Conservation (phyloP, 2,329 filamentous ascomycete genomes). For the Colletotrichum tamarilloi region DNA sequence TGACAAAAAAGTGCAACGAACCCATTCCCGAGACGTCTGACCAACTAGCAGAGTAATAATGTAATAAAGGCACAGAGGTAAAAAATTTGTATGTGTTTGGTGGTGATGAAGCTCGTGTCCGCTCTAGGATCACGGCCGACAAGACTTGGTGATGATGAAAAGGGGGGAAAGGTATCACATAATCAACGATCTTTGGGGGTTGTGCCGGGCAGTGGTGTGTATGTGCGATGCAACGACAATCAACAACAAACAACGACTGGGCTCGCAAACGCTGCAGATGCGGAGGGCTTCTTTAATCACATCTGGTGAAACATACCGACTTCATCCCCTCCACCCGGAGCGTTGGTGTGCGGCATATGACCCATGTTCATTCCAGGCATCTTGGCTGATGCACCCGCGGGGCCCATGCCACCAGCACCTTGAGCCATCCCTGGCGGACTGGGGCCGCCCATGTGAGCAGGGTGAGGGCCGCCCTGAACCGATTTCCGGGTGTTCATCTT, state of each 20-base stretch:
- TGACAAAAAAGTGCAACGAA: slow-evolving; percentile 43
- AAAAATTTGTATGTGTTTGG: slow-evolving; percentile 31
- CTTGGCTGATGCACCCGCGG: slow-evolving; percentile 65
- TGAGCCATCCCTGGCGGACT: slow-evolving; percentile 73
- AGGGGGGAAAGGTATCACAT: slow-evolving; percentile 47
- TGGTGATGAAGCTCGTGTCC: slow-evolving; percentile 32
- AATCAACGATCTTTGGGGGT: slow-evolving; percentile 37
- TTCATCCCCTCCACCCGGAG: slow-evolving; percentile 79
- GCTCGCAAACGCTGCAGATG: slow-evolving; percentile 52
- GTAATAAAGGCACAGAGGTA: slow-evolving; percentile 33
- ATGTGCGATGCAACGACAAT: slow-evolving; percentile 39
- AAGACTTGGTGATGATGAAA: slow-evolving; percentile 30
- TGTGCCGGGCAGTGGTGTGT: slow-evolving; percentile 37
- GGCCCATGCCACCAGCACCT: slow-evolving; percentile 70
- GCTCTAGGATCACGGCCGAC: slow-evolving; percentile 34
- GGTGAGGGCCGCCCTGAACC: slow-evolving; percentile 68
- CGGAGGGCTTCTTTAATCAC: slow-evolving; percentile 64
- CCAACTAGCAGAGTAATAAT: slow-evolving; percentile 34
- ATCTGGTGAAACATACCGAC: slow-evolving; percentile 99
- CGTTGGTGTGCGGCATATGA: slow-evolving; percentile 76
- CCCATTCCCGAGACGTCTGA: slow-evolving; percentile 43
- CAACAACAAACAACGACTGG: slow-evolving; percentile 35
- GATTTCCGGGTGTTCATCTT: slow-evolving; percentile 93
- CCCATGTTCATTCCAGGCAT: slow-evolving; percentile 77
- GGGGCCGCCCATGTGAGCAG: slow-evolving; percentile 76